Conservation (phyloP, 129 eudicot species). For the Tagetes patula region DNA sequence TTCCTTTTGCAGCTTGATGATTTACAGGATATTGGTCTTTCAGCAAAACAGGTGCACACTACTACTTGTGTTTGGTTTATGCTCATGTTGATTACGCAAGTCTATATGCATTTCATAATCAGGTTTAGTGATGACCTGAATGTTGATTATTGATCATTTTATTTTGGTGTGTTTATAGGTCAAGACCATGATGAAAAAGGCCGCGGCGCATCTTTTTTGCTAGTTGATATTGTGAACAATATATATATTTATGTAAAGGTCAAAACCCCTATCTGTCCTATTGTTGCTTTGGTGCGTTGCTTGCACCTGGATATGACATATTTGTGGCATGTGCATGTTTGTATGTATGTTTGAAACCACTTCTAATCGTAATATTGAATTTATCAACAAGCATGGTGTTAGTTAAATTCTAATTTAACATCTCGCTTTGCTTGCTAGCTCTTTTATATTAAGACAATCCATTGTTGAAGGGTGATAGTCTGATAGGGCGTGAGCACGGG, state of each 20-base stretch:
- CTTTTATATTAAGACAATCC: too few species aligned
- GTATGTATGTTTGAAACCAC: background rate
- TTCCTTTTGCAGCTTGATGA: conserved; percentile 73
- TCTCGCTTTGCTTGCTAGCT: too few species aligned
- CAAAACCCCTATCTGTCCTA: background rate
- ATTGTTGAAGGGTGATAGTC: too few species aligned
- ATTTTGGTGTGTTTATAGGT: conserved; percentile 43
- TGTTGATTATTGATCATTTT: background rate
- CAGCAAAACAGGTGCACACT: conserved; percentile 71
- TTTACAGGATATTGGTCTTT: conserved; percentile 72
- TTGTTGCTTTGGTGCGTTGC: background rate
- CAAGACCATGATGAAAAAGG: conserved; percentile 60
- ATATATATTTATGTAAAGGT: background rate
- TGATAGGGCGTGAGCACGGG: too few species aligned
- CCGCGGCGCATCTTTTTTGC: conserved; percentile 61
- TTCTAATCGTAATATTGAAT: background rate
- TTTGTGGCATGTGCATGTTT: background rate
- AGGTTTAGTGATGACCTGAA: too few species aligned
- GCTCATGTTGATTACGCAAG: background rate
- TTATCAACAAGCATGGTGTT: background rate
- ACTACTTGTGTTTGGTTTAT: background rate
- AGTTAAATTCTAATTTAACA: too few species aligned
- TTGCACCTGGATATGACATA: background rate
- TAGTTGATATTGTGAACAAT: conserved; percentile 22
- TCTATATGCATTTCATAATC: background rate